Evolutionary conservation across 768 basidiomycete genomes (phyloP).

Genomic region (Termitomyces sp.): DNA sequence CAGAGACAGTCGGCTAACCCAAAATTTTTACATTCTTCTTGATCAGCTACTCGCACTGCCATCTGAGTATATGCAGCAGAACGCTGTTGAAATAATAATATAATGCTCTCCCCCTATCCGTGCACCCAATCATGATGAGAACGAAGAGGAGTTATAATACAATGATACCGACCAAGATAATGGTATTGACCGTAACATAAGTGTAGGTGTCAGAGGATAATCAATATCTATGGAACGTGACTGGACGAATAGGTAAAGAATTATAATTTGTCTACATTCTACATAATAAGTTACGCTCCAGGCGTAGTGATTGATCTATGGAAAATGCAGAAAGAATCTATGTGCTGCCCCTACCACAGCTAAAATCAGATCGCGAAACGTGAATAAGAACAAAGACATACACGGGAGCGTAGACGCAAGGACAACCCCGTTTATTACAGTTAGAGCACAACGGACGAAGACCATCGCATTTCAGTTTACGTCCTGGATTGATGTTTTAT

Average conservation of each 20-base stretch:
- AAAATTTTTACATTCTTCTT: slow-evolving; percentile 1
- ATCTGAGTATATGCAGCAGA: background rate
- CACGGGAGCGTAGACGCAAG: slow-evolving; percentile 66
- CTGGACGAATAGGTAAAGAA: background rate
- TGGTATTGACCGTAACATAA: background rate
- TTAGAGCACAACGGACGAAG: slow-evolving; percentile 60
- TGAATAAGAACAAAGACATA: slow-evolving; percentile 32
- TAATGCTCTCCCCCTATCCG: background rate
- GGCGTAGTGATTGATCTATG: background rate
- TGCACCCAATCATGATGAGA: background rate
- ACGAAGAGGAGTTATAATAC: background rate
- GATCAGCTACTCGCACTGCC: background rate
- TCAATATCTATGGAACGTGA: background rate
- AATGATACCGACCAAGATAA: background rate
- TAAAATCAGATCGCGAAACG: background rate
- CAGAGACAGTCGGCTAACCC: background rate
- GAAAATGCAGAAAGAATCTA: background rate
- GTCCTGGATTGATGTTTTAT: slow-evolving; percentile 36
- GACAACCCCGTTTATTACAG: slow-evolving; percentile 56
- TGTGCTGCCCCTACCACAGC: background rate
- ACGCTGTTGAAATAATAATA: background rate
- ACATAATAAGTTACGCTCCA: background rate
- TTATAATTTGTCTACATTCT: background rate
- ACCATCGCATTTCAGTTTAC: slow-evolving; percentile 76
- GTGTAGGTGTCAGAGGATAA: background rate